A percentile compares a stretch with the other conserved stretches of the same genome.
Evolutionary conservation across 1,284 basidiomycete genomes (phyloP).

Genomic region (Ustilago curta): DNA sequence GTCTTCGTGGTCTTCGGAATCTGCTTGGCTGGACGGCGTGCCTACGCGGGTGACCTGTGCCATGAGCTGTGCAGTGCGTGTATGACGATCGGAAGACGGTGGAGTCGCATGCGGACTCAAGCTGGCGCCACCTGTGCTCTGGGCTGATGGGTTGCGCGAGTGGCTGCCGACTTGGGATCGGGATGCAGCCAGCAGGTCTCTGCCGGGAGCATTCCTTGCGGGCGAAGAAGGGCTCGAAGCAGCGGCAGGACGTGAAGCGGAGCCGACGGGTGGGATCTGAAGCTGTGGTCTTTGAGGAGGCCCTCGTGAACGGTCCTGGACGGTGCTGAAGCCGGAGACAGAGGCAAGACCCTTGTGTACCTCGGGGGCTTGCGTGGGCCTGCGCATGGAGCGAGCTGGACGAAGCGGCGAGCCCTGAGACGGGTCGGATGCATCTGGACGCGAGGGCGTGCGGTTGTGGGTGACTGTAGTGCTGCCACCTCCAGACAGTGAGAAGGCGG

Average conservation of each 20-base stretch:
- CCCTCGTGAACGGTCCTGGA: conserved; percentile 19
- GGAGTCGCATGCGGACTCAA: conserved; percentile 15
- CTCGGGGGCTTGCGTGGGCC: conserved; percentile 49
- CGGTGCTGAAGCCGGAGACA: conserved; percentile 21
- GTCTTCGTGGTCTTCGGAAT: conserved; percentile 56
- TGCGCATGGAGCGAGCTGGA: conserved; percentile 53
- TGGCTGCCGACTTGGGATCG: conserved; percentile 26
- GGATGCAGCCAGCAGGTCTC: conserved; percentile 38
- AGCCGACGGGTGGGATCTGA: conserved; percentile 36
- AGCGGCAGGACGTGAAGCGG: conserved; percentile 12
- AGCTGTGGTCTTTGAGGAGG: conserved; percentile 28
- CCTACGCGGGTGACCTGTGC: conserved; percentile 39
- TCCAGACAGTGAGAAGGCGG: conserved; percentile 15
- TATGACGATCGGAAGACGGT: conserved; percentile 41
- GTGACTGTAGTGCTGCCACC: conserved; percentile 4
- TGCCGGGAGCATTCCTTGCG: conserved; percentile 25
- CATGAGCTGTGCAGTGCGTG: conserved; percentile 55
- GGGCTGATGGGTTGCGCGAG: conserved; percentile 31
- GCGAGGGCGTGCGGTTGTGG: conserved; percentile 18
- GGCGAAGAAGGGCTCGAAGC: conserved; percentile 36
- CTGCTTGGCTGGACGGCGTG: conserved; percentile 34
- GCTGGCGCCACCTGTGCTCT: conserved; percentile 14
- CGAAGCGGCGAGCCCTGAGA: conserved; percentile 45
- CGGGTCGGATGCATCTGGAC: conserved; percentile 11
- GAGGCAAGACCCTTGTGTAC: conserved; percentile 16